Base-by-base conservation (phyloP, 495 filamentous ascomycete species). In the Lindgomyces ingoldianus region DNA sequence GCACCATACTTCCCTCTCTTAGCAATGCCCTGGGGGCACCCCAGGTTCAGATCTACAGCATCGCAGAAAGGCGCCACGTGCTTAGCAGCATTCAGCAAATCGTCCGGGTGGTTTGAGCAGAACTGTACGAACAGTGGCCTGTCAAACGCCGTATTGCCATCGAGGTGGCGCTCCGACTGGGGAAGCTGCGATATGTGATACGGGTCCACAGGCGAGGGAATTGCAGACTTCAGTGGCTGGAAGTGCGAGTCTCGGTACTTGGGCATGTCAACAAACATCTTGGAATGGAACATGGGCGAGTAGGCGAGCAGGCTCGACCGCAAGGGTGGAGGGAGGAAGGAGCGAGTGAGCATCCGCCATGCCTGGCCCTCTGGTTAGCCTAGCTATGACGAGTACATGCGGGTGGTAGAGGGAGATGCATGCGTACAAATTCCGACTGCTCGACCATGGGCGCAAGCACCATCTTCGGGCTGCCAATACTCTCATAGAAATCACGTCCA, bases 371-470 rank as follows among this genome's bases (percentile, higher is more conserved):
- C 21, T 8, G 14, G 19, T 47, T 30, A 14, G 41, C 24, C 42
- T 22, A 47, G 36, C 36, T 1, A 6, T 11, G 10, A 48, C 10
- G 45, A 10, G 19, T 8, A 9, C 19, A 6, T n/a, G 2, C 11
- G 50, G 22, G 24, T 9, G 14, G 16, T 3, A 16, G 19, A 47
- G 2, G 55, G 57, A 60, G 79, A 48, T 73, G 73, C 36, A 36
- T 24, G 79, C 87, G 63, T 81, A 96, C 93, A 78, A 96, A 96
- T 79, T 98, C 95, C 3, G 91, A 96, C 72, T 96, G 89, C 67
- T 98, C 94, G 21, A 99, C 94, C 94, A 99, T 99, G 30, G 94
- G 94, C 33, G 94, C 94, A 26, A 99, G 82, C 42, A 98, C 84
- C 65, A 89, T 86, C 72, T 89, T 95, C 0, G 94, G 94, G 58